These are phyloP conservation scores for Ceratocystis eucalypticola DNA, from an alignment of 2,329 filamentous ascomycete genomes.

Conservation along the genomic window DNA sequence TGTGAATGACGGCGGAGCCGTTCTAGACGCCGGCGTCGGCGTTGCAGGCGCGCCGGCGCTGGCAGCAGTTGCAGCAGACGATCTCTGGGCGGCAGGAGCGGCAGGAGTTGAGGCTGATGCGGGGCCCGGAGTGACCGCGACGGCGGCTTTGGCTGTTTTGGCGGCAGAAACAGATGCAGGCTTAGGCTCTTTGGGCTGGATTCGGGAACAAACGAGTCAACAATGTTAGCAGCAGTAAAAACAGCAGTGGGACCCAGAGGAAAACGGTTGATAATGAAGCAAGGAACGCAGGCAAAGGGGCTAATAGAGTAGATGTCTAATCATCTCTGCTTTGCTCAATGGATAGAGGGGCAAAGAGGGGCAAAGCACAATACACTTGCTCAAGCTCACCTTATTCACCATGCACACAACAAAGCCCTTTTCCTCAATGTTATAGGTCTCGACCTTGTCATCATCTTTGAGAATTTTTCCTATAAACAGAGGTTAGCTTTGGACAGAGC, in stretches of 20 bases:
- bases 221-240: neutral
- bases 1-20: slow-evolving; percentile 39
- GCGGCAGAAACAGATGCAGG: slow-evolving; percentile 41
- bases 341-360: neutral
- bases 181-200: slow-evolving; percentile 54
- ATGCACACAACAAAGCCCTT: slow-evolving; percentile 99
- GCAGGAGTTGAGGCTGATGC: slow-evolving; percentile 37
- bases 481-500: neutral
- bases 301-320: neutral
- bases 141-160: slow-evolving; percentile 40
- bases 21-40: slow-evolving; percentile 37
- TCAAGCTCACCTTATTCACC: slow-evolving; percentile 67
- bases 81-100: slow-evolving; percentile 37
- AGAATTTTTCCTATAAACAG: slow-evolving; percentile 71
- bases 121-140: slow-evolving; percentile 49
- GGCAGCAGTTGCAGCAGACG: slow-evolving; percentile 34
- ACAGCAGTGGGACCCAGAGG: neutral
- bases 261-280: neutral
- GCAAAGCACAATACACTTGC: neutral
- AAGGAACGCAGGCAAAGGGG: neutral
- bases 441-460: slow-evolving; percentile 92
- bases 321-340: neutral
- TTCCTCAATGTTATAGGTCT: slow-evolving; percentile 96
- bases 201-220: neutral
- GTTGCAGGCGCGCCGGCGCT: slow-evolving; percentile 39